A percentile compares a stretch with the other conserved stretches of the same genome.
These are phyloP conservation scores for Penicillium sp. DNA, from an alignment of 2,329 filamentous ascomycete genomes.

Conservation along the genomic window DNA sequence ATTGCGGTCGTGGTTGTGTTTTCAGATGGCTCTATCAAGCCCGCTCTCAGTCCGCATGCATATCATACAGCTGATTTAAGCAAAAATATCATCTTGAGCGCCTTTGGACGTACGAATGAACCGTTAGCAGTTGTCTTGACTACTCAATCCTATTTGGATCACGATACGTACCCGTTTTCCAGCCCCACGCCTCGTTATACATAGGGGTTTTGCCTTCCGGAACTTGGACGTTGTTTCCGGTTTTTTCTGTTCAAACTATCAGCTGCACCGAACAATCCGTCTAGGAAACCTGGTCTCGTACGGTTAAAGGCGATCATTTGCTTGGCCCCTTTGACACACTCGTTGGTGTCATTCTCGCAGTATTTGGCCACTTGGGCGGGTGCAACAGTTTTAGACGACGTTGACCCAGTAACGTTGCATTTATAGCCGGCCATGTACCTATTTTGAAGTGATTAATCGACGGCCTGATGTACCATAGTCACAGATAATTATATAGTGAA, in stretches of 20 bases:
- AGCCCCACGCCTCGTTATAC: constrained; percentile 22
- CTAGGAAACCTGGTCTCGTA: constrained; percentile 9
- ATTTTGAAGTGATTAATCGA: neutral
- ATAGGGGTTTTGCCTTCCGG: constrained; percentile 21
- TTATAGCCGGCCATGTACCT: constrained; percentile 55
- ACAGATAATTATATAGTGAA: too few species aligned
- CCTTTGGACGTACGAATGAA: neutral
- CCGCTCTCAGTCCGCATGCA: too few species aligned
- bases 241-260: constrained; percentile 13
- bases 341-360: constrained; percentile 46
- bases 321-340: constrained; percentile 54
- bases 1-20: too few species aligned
- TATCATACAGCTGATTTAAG: too few species aligned
- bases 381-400: constrained; percentile 47
- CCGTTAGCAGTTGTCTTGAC: neutral
- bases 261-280: neutral
- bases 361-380: constrained; percentile 47
- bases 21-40: too few species aligned
- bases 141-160: too few species aligned
- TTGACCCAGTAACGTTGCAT: constrained; percentile 53
- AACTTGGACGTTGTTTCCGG: constrained; percentile 20
- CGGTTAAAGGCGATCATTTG: constrained; percentile 58
- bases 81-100: neutral
- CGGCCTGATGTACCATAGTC: too few species aligned
- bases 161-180: constrained; percentile 15